Evolutionary conservation across 225 moss, liverwort and hornwort species (phyloP).

Genomic region (Neckera pumila): DNA sequence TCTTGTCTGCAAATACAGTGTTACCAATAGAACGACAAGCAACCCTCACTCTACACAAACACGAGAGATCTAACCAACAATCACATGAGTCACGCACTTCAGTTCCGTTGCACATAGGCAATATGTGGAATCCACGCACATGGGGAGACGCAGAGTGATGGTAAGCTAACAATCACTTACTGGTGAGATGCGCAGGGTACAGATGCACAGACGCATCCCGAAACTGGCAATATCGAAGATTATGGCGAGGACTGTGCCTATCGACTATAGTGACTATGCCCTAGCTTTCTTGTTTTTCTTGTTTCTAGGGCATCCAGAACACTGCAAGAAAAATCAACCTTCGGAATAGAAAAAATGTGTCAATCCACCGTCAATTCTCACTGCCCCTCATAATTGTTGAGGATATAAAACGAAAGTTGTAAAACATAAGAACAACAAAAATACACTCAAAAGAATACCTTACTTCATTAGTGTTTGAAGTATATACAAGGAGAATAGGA

Average conservation of each 20-base stretch:
- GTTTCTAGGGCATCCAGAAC: neutral
- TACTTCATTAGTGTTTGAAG: too few relatives aligned
- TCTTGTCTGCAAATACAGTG: neutral
- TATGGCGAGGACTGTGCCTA: neutral
- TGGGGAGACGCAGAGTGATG: neutral
- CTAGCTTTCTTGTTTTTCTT: neutral
- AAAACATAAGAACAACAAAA: too few relatives aligned
- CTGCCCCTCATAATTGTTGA: too few relatives aligned
- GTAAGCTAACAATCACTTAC: neutral
- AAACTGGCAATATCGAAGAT: neutral
- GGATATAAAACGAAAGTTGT: too few relatives aligned
- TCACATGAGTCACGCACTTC: neutral
- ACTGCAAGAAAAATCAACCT: too few relatives aligned
- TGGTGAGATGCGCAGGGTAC: neutral
- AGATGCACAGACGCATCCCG: neutral
- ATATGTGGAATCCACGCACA: neutral
- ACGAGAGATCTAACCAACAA: neutral
- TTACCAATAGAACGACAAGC: neutral
- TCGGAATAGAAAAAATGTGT: too few relatives aligned
- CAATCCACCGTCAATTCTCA: too few relatives aligned
- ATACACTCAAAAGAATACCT: too few relatives aligned
- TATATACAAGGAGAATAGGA: too few relatives aligned
- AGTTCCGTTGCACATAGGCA: too few relatives aligned
- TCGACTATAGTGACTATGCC: neutral
- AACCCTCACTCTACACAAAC: neutral